Percentiles rank a stretch among this genome's conserved stretches.
phyloP scores from a whole-genome alignment of 768 basidiomycete species.

The Calocybe gangraenosa region DNA sequence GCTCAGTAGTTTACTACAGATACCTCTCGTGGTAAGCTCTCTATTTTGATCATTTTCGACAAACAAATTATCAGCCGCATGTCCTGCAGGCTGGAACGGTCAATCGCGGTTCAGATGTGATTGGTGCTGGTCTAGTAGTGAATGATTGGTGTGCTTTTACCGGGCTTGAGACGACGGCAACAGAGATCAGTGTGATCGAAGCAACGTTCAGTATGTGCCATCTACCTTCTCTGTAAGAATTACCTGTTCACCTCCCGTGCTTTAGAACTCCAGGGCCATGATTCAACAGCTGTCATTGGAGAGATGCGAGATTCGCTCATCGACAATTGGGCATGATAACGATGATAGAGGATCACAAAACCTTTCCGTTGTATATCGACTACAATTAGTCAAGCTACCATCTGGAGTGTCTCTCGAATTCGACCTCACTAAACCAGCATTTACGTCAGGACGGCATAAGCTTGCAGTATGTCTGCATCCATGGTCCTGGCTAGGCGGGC shows the following conservation, averaged over 20 bases:
- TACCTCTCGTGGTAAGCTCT: slow-evolving; percentile 92
- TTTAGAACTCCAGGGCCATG: slow-evolving; percentile 84
- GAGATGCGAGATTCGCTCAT: slow-evolving; percentile 91
- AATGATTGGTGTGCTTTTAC: slow-evolving; percentile 99
- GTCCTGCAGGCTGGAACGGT: slow-evolving; percentile 84
- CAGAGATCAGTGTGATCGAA: slow-evolving; percentile 97
- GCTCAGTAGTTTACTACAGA: slow-evolving; percentile 86
- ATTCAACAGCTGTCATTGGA: slow-evolving; percentile 76
- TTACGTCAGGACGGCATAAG: slow-evolving; percentile 22
- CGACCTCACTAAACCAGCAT: slow-evolving; percentile 26
- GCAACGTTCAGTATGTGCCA: slow-evolving; percentile 85
- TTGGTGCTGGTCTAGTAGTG: slow-evolving; percentile 95
- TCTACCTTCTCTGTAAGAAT: neutral
- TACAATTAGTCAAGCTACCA: slow-evolving; percentile 16
- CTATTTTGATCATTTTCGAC: slow-evolving; percentile 20
- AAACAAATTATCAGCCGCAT: neutral
- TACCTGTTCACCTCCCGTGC: slow-evolving; percentile 6
- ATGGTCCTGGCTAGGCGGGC: slow-evolving; percentile 83
- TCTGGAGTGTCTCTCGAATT: slow-evolving; percentile 34
- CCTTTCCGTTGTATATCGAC: neutral
- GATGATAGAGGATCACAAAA: neutral
- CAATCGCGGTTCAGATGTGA: slow-evolving; percentile 96
- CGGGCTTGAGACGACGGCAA: slow-evolving; percentile 99
- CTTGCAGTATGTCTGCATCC: slow-evolving; percentile 76
- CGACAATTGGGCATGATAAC: slow-evolving; percentile 81